A percentile compares a stretch with the other conserved stretches of the same genome.
phyloP scores from a whole-genome alignment of 345 rosid species.

The Salix brachista region DNA sequence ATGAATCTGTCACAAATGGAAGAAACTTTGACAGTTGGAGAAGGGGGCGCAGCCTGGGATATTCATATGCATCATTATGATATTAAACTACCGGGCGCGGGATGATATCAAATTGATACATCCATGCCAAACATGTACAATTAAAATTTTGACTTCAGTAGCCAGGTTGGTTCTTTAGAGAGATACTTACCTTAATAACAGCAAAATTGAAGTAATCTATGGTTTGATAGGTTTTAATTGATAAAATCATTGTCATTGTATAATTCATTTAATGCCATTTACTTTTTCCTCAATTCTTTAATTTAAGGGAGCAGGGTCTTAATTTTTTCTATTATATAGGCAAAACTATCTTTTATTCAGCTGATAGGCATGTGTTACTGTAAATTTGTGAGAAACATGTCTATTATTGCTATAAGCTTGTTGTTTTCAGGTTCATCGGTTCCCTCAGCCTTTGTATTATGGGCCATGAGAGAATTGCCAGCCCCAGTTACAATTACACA shows the following conservation, averaged over 20 bases:
- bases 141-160: not conserved
- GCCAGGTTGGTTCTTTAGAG: not conserved
- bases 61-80: not conserved
- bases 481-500: constrained; percentile 13
- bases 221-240: not conserved
- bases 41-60: not conserved
- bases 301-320: not conserved
- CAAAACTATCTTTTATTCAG: not conserved
- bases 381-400: not conserved
- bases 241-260: not conserved
- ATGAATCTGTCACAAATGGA: not conserved
- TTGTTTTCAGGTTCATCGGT: constrained; percentile 47
- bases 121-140: not conserved
- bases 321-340: not conserved
- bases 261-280: not conserved
- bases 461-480: constrained; percentile 65
- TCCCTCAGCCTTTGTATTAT: constrained; percentile 58
- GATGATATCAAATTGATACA: not conserved
- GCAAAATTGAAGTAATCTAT: not conserved
- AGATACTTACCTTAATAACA: not conserved
- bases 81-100: not conserved
- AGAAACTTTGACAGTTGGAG: not conserved
- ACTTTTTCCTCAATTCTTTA: not conserved
- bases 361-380: not conserved
- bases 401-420: not conserved